phyloP scores from a whole-genome alignment of 2,329 filamentous ascomycete species.

The Dothiorella sarmentorum region DNA sequence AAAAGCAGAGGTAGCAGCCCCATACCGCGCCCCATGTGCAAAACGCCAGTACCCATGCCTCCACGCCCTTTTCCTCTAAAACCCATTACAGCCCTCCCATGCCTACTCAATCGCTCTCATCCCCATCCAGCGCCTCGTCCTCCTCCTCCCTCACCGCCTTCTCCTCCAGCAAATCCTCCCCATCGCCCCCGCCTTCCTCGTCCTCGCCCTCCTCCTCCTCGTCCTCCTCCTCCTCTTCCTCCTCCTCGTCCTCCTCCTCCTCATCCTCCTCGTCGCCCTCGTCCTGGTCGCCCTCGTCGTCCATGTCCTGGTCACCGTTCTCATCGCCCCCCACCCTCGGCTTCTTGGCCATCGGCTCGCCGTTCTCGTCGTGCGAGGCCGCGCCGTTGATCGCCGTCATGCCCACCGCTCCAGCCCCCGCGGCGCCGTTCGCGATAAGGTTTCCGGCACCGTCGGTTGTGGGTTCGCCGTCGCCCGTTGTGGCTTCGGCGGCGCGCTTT shows the following conservation, averaged over 20 bases:
- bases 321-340: conserved; percentile 24
- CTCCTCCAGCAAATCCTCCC: conserved; percentile 48
- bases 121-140: conserved; percentile 56
- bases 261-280: conserved; percentile 46
- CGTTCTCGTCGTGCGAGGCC: background rate
- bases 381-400: background rate
- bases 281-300: conserved; percentile 40
- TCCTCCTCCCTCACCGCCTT: conserved; percentile 44
- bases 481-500: conserved; percentile 42
- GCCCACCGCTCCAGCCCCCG: too few relatives aligned
- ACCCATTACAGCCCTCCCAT: fast-evolving
- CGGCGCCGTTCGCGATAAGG: too few relatives aligned
- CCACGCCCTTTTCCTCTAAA: background rate
- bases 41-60: conserved; percentile 9
- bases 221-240: conserved; percentile 47
- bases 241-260: conserved; percentile 45
- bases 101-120: conserved; percentile 37
- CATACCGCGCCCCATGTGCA: background rate
- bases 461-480: background rate
- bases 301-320: conserved; percentile 31
- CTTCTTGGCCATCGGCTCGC: conserved; percentile 18
- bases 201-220: conserved; percentile 54
- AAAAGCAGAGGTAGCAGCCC: background rate
- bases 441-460: too few relatives aligned
- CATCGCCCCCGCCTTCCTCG: conserved; percentile 53